Percentiles rank a stretch among this genome's conserved stretches.
Conservation (phyloP, 1,284 basidiomycete genomes). For the Pascua guehoae region DNA sequence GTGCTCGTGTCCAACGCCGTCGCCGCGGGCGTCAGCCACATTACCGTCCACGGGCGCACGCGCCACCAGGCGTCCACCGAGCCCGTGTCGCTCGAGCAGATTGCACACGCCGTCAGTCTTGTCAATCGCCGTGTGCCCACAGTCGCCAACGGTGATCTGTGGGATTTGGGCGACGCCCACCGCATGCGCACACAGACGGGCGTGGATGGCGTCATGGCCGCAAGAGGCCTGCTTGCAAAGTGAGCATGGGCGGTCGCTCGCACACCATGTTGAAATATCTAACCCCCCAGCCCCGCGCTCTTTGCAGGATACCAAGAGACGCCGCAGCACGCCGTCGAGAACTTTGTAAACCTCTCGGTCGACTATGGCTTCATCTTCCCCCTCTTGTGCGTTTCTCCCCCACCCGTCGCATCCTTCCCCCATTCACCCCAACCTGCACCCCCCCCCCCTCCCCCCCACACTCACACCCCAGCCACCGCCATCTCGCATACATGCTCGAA, state of each 20-base stretch:
- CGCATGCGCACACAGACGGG: slow-evolving; percentile 52
- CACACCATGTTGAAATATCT: background rate
- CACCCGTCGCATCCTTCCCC: slow-evolving; percentile 9
- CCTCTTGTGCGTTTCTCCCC: slow-evolving; percentile 50
- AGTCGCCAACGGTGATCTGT: slow-evolving; percentile 60
- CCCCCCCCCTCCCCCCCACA: background rate
- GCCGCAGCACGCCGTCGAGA: slow-evolving; percentile 53
- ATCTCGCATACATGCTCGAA: slow-evolving; percentile 59
- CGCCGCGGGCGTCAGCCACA: slow-evolving; percentile 45
- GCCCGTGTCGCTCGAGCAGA: slow-evolving; percentile 54
- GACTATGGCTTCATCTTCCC: slow-evolving; percentile 55
- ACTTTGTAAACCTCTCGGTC: slow-evolving; percentile 53
- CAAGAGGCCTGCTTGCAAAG: slow-evolving; percentile 59
- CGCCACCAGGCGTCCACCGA: slow-evolving; percentile 56
- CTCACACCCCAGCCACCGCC: slow-evolving; percentile 48
- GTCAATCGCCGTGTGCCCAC: slow-evolving; percentile 55
- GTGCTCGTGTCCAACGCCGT: slow-evolving; percentile 53
- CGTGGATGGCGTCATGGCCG: slow-evolving; percentile 59
- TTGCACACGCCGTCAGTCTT: slow-evolving; percentile 56
- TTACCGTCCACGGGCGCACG: slow-evolving; percentile 59
- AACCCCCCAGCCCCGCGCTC: slow-evolving; percentile 49
- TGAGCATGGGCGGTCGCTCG: slow-evolving; percentile 41
- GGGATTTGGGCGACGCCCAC: slow-evolving; percentile 52
- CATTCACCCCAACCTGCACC: too few relatives aligned
- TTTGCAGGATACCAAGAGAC: slow-evolving; percentile 56